Evolutionary conservation across 768 basidiomycete species (phyloP).

Genomic region (Suillus tomentosus): DNA sequence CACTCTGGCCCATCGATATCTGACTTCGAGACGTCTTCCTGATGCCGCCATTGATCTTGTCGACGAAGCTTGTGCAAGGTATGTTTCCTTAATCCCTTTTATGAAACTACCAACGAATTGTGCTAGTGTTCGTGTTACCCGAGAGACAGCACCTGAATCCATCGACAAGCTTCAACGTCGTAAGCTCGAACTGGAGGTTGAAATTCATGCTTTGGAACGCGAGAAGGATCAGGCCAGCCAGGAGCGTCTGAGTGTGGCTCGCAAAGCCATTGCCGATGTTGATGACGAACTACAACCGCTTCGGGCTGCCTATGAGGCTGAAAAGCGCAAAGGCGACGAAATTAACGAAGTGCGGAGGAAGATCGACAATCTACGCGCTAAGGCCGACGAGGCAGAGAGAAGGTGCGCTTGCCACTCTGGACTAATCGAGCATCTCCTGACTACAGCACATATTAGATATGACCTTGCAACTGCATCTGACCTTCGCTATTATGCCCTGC

Average conservation of each 20-base stretch:
- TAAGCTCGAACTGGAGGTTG: slow-evolving; percentile 90
- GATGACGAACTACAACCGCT: slow-evolving; percentile 85
- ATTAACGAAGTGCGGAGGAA: slow-evolving; percentile 72
- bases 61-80: slow-evolving; percentile 91
- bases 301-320: slow-evolving; percentile 82
- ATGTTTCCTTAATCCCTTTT: slow-evolving; percentile 21
- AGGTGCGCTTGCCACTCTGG: slow-evolving; percentile 46
- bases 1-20: slow-evolving; percentile 89
- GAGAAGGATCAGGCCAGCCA: slow-evolving; percentile 90
- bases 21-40: slow-evolving; percentile 78
- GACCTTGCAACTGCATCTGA: slow-evolving; percentile 83
- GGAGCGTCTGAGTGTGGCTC: slow-evolving; percentile 73
- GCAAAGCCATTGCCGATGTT: slow-evolving; percentile 78
- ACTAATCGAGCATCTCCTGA: slow-evolving; percentile 10
- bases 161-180: slow-evolving; percentile 89
- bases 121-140: slow-evolving; percentile 81
- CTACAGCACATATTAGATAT: slow-evolving; percentile 43
- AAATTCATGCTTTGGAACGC: slow-evolving; percentile 91
- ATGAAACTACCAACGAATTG: slow-evolving; percentile 9
- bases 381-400: slow-evolving; percentile 91
- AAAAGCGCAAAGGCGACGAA: slow-evolving; percentile 82
- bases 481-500: slow-evolving; percentile 88
- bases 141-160: slow-evolving; percentile 92
- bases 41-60: slow-evolving; percentile 91
- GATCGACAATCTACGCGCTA: slow-evolving; percentile 90